These are phyloP conservation scores for Podila epigama DNA, from an alignment of 192 early-diverging fungal genomes.

Conservation along the genomic window DNA sequence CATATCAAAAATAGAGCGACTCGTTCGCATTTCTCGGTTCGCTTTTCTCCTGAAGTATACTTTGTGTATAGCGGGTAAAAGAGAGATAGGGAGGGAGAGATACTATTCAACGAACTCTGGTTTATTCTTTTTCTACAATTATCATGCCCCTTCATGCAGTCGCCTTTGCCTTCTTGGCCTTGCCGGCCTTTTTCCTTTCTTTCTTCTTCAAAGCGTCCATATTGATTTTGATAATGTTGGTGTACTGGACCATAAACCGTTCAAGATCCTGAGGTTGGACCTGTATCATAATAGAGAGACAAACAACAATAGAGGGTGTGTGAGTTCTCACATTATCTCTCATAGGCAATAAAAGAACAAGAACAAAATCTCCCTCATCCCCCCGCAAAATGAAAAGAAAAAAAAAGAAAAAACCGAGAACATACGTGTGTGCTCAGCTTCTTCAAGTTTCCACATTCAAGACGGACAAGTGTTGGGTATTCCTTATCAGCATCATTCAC, in stretches of 20 bases:
- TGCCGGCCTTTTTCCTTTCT: slow-evolving; percentile 46
- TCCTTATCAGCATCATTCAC: slow-evolving; percentile 30
- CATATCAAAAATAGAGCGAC: no score
- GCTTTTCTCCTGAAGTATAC: no score
- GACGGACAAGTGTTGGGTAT: slow-evolving; percentile 37
- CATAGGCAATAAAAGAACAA: background rate
- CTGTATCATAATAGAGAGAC: background rate
- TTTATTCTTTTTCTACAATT: background rate
- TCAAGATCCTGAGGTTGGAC: slow-evolving; percentile 49
- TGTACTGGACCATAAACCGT: slow-evolving; percentile 49
- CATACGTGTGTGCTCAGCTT: slow-evolving; percentile 40
- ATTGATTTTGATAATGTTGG: slow-evolving; percentile 47
- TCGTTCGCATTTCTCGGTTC: no score
- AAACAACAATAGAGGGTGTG: background rate
- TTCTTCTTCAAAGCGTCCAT: slow-evolving; percentile 49
- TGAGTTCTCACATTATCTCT: background rate
- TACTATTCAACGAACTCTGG: background rate
- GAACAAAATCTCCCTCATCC: background rate
- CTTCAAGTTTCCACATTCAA: slow-evolving; percentile 26
- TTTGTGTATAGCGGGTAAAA: no score
- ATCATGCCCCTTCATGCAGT: no score
- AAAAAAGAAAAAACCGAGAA: background rate
- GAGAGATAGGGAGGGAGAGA: no score
- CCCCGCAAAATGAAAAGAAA: slow-evolving; percentile 5
- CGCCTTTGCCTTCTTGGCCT: slow-evolving; percentile 40